Evolutionary conservation across 1,284 basidiomycete genomes (phyloP).

Genomic region (Moesziomyces globuligerus): DNA sequence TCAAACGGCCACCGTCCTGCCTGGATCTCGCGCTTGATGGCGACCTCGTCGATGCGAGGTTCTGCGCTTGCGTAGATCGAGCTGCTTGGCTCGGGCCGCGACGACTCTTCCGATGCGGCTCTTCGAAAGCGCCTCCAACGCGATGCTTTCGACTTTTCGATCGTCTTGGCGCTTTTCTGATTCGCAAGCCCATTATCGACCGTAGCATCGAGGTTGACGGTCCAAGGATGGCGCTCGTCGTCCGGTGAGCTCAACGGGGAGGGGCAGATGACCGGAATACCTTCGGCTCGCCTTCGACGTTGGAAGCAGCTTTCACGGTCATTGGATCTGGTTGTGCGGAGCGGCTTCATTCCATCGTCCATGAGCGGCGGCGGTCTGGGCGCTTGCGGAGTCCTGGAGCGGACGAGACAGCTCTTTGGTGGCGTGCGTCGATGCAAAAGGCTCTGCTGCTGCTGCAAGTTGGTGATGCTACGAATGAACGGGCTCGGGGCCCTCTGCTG

Average conservation of each 20-base stretch:
- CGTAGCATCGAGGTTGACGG: not conserved
- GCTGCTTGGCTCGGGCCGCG: slow-evolving; percentile 8
- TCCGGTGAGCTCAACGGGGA: slow-evolving; percentile 23
- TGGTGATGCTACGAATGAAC: slow-evolving; percentile 11
- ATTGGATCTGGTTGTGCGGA: slow-evolving; percentile 17
- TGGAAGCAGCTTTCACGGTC: slow-evolving; percentile 19
- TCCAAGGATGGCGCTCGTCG: slow-evolving; percentile 16
- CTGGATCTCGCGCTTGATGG: slow-evolving; percentile 21
- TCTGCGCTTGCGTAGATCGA: slow-evolving; percentile 1
- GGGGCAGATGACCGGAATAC: slow-evolving; percentile 25
- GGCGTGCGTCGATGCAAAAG: slow-evolving; percentile 2
- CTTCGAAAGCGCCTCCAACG: slow-evolving; percentile 33
- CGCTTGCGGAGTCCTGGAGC: slow-evolving; percentile 35
- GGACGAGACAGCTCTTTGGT: slow-evolving; percentile 35
- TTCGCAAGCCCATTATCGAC: not conserved
- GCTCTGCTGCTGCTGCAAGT: slow-evolving; percentile 3
- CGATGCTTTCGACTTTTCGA: slow-evolving; percentile 18
- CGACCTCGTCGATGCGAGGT: slow-evolving; percentile 14
- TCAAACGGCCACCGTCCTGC: slow-evolving; percentile 44
- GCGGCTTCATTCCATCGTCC: slow-evolving; percentile 20
- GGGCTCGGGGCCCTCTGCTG: slow-evolving; percentile 9
- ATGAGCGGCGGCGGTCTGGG: slow-evolving; percentile 13
- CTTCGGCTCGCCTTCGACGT: slow-evolving; percentile 23
- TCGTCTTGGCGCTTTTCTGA: not conserved
- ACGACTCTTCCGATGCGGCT: slow-evolving; percentile 17